Base-by-base conservation (phyloP, 2,329 filamentous ascomycete species). In the Fusarium palustre region DNA sequence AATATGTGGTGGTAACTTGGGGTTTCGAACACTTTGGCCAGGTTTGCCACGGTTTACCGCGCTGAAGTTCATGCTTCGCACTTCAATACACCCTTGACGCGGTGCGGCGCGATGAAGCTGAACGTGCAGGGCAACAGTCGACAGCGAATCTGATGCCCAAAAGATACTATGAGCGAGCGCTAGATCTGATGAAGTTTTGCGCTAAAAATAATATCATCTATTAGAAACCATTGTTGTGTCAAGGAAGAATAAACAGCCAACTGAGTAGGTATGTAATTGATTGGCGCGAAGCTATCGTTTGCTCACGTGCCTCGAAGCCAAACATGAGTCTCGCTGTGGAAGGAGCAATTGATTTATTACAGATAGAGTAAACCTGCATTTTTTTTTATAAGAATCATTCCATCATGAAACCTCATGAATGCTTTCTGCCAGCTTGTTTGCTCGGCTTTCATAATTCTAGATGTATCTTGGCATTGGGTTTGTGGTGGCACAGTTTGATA, bases 31-130 rank as follows among this genome's bases (percentile, higher is more conserved):
- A 24, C 20, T 64, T 20, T 55, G 55, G n/a, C 22, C 15, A 11
- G 30, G 20, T 4, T 16, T 38, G 12, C 34, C 46, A 13, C 34
- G 31, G 25, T 57, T 63, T 36, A 62, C 10, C 16, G 18, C 53
- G 39, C 36, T 60, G 13, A 59, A 39, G 31, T 59, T 62, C 69
- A 71, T 72, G 7, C 3, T 54, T 36, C 12, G 33, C 36, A 33
- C 36, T 16, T 50, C 22, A 12, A 49, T 39, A 53, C 54, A 43
- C 58, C 58, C 28, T 38, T 22, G 24, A 53, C 55, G 50, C 57
- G 38, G 53, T 47, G 42, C 48, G 58, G 38, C 66, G 54, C 45
- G 49, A 13, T 33, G 31, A 22, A 31, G 24, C 34, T 22, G 15
- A 25, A 28, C 15, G 41, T 33, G 46, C 7, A 7, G 10, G 3